Conservation (phyloP, 176 grass and related monocot genomes). For the Ensete ventricosum region DNA sequence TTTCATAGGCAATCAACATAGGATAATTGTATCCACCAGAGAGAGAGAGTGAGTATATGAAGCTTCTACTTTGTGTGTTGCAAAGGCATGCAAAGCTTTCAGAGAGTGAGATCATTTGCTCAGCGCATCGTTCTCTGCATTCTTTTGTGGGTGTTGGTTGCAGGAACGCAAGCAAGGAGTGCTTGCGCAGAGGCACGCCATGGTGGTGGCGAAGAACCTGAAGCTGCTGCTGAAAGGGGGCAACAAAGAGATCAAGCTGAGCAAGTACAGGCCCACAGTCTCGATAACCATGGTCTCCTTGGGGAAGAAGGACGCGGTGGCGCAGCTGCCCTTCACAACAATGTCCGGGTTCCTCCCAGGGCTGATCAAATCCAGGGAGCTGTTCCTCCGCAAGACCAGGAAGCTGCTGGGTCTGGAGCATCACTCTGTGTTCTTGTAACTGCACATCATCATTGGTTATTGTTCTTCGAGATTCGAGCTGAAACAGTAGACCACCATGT, state of each 20-base stretch:
- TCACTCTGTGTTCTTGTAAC: too few relatives aligned
- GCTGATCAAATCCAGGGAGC: constrained; percentile 38
- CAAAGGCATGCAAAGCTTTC: too few relatives aligned
- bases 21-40: too few relatives aligned
- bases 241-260: constrained; percentile 32
- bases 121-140: neutral
- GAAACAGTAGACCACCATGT: too few relatives aligned
- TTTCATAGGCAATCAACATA: neutral
- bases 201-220: constrained; percentile 56
- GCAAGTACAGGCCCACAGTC: constrained; percentile 43
- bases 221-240: constrained; percentile 36
- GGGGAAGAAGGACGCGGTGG: constrained; percentile 42
- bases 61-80: too few relatives aligned
- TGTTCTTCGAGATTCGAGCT: too few relatives aligned
- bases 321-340: constrained; percentile 62
- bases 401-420: constrained; percentile 41
- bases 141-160: neutral
- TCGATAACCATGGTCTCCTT: constrained; percentile 31
- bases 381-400: constrained; percentile 41
- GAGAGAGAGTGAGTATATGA: too few relatives aligned
- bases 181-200: constrained; percentile 50
- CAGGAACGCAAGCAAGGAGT: constrained; percentile 53
- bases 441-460: too few relatives aligned
- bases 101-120: neutral
- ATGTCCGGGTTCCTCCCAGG: constrained; percentile 40